Conservation (phyloP, 129 eudicot species). For the Flaveria robusta region DNA sequence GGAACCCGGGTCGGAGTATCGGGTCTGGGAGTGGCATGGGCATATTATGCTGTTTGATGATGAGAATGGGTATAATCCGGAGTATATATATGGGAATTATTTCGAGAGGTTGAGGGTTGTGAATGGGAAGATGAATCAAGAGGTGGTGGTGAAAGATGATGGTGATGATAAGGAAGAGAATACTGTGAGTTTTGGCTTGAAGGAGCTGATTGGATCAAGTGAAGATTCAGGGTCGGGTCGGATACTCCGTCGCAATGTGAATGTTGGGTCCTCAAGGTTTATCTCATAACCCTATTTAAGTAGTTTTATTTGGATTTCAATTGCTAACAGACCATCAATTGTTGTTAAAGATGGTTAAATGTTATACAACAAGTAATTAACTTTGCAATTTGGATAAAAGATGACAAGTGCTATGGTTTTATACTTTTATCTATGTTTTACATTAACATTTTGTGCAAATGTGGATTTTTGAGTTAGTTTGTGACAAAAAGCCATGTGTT, state of each 20-base stretch:
- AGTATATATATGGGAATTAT: conserved; percentile 91
- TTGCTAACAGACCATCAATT: neutral
- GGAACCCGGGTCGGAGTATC: conserved; percentile 71
- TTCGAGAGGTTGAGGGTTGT: conserved; percentile 55
- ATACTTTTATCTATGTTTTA: too few species aligned
- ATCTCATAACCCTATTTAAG: neutral
- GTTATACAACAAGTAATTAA: neutral
- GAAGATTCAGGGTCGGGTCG: conserved; percentile 46
- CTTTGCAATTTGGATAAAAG: neutral
- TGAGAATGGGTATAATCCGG: conserved; percentile 77
- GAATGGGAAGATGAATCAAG: conserved; percentile 16
- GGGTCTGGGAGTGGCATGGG: conserved; percentile 99
- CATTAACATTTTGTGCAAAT: neutral
- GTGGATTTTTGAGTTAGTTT: neutral
- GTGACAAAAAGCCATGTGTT: neutral
- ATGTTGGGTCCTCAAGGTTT: conserved; percentile 64
- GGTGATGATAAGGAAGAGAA: conserved; percentile 39
- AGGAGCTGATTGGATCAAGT: conserved; percentile 58
- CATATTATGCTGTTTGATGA: conserved; percentile 92
- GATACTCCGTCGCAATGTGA: conserved; percentile 66
- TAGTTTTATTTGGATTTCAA: neutral
- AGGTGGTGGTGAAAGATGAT: conserved; percentile 2
- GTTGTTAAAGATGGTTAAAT: neutral
- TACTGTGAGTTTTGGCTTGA: conserved; percentile 53
- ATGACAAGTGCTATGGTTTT: neutral